Base-by-base conservation (phyloP, 225 moss, liverwort and hornwort species). In the Straminergon stramineum region DNA sequence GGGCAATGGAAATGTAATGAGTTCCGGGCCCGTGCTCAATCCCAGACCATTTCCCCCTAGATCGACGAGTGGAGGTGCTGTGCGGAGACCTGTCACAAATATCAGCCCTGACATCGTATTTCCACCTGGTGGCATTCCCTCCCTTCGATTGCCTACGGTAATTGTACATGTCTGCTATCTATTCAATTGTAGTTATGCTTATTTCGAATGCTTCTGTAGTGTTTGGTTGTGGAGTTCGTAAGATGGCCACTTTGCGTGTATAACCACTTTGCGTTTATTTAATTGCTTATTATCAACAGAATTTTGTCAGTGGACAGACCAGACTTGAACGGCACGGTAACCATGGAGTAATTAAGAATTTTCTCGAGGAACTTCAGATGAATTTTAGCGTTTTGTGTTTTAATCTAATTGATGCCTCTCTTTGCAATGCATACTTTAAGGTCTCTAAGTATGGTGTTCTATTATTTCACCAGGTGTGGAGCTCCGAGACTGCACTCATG, bases 401-500 rank as follows among this genome's bases (percentile, higher is more conserved):
- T 26, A 48, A 51, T 76, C 51, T 62, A 51, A 21, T 74, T 51
- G 11, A 77, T 87, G 55, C 70, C 39, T 84, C 48, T 41, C 48
- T 11, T 69, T 89, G 64, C 41, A 73, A 24, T 78, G 51, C 73
- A 45, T 85, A 83, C 55, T 84, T 76, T 11, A 63, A 26, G 27
- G 43, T 87, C 32, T 67, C 81, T 86, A 52, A 90, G 45, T 69
- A 32, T 73, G 43, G 16, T 43, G 31, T 43, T 53, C 9, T 61
- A 43, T 86, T 85, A 37, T 91, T 52, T 60, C 83, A 74, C 70
- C 94, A 98, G 98, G 98, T 98, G 90, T 98, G 95, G 97, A 97
- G 95, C 95, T 94, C 96, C 90, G 97, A 98, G 90, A 97, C 97
- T 85, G 95, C 98, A 56, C 96, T 98, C 37, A 93, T 98, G 94